These are phyloP conservation scores for Penicillium psychrofluorescens DNA, from an alignment of 495 filamentous ascomycete species.

Conservation along the genomic window DNA sequence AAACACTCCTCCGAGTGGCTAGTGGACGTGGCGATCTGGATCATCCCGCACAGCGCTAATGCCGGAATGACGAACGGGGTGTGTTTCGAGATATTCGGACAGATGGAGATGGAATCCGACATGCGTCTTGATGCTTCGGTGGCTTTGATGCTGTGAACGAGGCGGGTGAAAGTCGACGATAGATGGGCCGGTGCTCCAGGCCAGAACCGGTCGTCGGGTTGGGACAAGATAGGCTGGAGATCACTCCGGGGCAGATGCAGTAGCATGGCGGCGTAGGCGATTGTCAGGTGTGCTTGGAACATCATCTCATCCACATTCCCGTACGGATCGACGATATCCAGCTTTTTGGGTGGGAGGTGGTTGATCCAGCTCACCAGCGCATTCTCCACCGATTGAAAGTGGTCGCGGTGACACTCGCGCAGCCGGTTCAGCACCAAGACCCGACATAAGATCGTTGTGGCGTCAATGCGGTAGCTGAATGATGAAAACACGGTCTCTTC, in stretches of 20 bases:
- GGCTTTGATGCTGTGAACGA: constrained; percentile 36
- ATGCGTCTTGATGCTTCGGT: constrained; percentile 34
- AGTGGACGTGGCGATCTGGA: constrained; percentile 29
- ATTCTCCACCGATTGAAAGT: constrained; percentile 37
- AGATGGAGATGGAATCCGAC: constrained; percentile 30
- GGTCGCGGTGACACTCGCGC: constrained; percentile 30
- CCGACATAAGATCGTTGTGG: constrained; percentile 27
- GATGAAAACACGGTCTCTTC: constrained; percentile 33
- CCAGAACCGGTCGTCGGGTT: constrained; percentile 21
- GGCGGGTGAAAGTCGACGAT: constrained; percentile 29
- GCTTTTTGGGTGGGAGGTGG: constrained; percentile 31
- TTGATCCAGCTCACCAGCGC: constrained; percentile 39
- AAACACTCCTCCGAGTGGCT: constrained; percentile 32
- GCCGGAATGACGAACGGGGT: constrained; percentile 29
- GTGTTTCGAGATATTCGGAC: constrained; percentile 30
- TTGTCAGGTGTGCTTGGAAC: constrained; percentile 36
- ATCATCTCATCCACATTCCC: constrained; percentile 41
- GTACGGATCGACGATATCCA: constrained; percentile 37
- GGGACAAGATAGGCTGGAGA: constrained; percentile 22
- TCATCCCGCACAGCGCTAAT: constrained; percentile 28
- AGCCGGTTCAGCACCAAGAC: constrained; percentile 30
- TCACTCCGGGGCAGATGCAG: constrained; percentile 36
- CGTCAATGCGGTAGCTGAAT: constrained; percentile 39
- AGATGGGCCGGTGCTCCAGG: constrained; percentile 21
- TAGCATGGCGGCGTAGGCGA: constrained; percentile 34